phyloP scores from a whole-genome alignment of 495 filamentous ascomycete genomes.

The Parathielavia hyrcaniae region DNA sequence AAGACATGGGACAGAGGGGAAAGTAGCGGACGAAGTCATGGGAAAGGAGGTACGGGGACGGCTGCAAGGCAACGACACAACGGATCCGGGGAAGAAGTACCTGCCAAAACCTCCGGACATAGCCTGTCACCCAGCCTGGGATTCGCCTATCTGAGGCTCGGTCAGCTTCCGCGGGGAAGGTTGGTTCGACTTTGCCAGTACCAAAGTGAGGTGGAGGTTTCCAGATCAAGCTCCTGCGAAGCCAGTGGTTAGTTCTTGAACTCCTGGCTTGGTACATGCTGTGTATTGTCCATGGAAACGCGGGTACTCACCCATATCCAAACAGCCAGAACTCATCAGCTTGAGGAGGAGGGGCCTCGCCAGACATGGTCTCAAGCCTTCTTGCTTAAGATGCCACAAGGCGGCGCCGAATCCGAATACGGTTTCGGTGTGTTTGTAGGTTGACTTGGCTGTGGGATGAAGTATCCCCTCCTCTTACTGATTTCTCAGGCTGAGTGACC shows the following conservation, averaged over 20 bases:
- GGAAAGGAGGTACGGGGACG: slow-evolving; percentile 10
- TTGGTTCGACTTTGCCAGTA: slow-evolving; percentile 35
- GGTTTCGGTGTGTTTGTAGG: neutral
- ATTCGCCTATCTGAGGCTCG: slow-evolving; percentile 62
- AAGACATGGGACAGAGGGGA: neutral
- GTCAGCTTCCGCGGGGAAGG: slow-evolving; percentile 20
- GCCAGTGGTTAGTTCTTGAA: slow-evolving; percentile 15
- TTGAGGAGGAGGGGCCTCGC: slow-evolving; percentile 17
- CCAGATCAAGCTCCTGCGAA: slow-evolving; percentile 84
- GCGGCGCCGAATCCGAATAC: neutral
- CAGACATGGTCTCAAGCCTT: slow-evolving; percentile 18
- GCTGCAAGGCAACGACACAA: slow-evolving; percentile 6
- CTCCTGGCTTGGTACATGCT: neutral
- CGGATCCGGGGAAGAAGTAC: slow-evolving; percentile 39
- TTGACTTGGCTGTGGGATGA: neutral
- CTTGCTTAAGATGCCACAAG: neutral
- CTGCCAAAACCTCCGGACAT: slow-evolving; percentile 98
- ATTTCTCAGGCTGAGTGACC: neutral
- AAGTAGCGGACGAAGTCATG: neutral
- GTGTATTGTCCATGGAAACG: neutral
- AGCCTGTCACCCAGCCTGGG: slow-evolving; percentile 87
- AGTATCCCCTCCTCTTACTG: neutral
- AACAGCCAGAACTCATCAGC: slow-evolving; percentile 74
- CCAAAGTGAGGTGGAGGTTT: slow-evolving; percentile 95
- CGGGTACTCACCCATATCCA: slow-evolving; percentile 69